Evolutionary conservation across 148 eudicot genomes (phyloP).

Genomic region (Rhododendron kiyosumense): DNA sequence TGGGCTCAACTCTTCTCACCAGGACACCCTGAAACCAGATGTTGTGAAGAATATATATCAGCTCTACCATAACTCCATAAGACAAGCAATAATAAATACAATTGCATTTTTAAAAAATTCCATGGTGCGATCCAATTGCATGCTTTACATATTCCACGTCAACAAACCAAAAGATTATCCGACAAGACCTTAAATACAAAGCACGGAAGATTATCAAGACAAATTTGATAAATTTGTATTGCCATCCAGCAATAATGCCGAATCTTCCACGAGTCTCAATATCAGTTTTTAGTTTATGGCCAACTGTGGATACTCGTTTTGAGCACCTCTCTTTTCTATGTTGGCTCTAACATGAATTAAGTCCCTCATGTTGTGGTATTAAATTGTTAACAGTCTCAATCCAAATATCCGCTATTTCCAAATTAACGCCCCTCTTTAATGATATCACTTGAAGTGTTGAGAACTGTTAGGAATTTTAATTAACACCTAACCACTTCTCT

Average conservation of each 20-base stretch:
- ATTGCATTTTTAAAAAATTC: background rate
- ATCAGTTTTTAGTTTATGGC: background rate
- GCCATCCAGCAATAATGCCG: background rate
- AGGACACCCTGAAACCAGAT: constrained; percentile 69
- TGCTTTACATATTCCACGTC: background rate
- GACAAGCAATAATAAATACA: background rate
- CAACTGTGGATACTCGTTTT: background rate
- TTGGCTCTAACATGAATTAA: background rate
- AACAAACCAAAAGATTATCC: background rate
- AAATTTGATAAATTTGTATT: background rate
- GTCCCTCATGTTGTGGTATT: background rate
- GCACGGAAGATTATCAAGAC: background rate
- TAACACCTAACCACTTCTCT: background rate
- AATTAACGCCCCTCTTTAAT: background rate
- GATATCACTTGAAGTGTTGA: background rate
- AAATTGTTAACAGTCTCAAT: background rate
- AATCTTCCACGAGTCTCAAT: background rate
- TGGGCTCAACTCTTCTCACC: constrained; percentile 87
- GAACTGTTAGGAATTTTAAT: background rate
- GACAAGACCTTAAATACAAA: background rate
- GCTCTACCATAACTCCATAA: background rate
- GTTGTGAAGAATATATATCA: background rate
- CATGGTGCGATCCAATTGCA: background rate
- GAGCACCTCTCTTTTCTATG: background rate
- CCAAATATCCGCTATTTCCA: background rate